Base-by-base conservation (phyloP, 2,329 filamentous ascomycete genomes). In the Cephalotrichum gorgonifer region DNA sequence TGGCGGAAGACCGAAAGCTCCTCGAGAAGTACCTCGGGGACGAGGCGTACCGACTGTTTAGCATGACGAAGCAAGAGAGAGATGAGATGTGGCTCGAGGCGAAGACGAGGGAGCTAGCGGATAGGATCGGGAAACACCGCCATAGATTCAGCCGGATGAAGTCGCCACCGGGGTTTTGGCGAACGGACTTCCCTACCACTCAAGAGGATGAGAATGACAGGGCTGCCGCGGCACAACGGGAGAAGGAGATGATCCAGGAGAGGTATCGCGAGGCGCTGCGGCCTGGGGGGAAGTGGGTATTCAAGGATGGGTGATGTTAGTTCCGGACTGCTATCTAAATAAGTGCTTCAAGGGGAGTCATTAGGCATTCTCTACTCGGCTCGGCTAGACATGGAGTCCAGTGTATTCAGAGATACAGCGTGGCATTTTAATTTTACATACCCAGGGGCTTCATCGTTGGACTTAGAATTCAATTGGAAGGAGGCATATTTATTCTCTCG, bases 91-190 rank as follows among this genome's bases (percentile, higher is more conserved):
- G 95, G 63, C 57, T 88, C n/a, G 78, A 89, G 59, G 90, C 90
- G 12, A 84, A 83, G 59, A 83, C 81, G 0, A 78, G 80, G 59
- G 73, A 83, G 44, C 69, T 94, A 54, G 85, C 90, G 1, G 83
- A 90, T 58, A 76, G 78, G 53, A 81, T 79, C 62, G 89, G 89
- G 6, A 88, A 76, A 60, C 90, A 96, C 64, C 76, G 85, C 50
- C 78, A 91, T 56, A 75, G 81, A 26, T 89, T 85, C 63, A 78
- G 83, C 52, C 77, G 88, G 46, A 75, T 78, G 53, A 73, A 70
- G 42, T 88, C 85, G 9, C 90, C 93, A 12, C 88, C 88, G 2
- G 90, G 89, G 0, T 97, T 88, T 62, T 98, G 93, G 93, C 76
- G 87, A 48, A 77, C 85, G 2, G 91, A 95, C 56, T 95, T 98